Evolutionary conservation across 164 flowering plant species (phyloP), one percentile per base, ranked within the genome.

Genomic region (Stephania cephalantha): DNA sequence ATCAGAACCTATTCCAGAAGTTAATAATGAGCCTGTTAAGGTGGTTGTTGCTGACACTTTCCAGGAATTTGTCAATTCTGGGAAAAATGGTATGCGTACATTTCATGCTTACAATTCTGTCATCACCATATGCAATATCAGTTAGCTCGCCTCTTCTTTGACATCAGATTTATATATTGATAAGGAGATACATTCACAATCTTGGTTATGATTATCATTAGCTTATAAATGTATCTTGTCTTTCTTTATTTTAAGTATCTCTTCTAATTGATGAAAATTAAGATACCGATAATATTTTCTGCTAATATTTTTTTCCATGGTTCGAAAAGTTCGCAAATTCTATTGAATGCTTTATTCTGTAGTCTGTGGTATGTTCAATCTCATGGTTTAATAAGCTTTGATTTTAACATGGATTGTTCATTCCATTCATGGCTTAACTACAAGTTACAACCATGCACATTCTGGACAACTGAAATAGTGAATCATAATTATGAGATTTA

Each of bases 1-100:
- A 78, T 96, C 99, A 11, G 92, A 94, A 80, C 93, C 98, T 9
- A 86, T 94, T 71, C 99, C 99, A 18, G 91, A 88, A 77, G 87
- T 78, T 45, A 94, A 96, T 81, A 76, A 86, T 77, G 97, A 90
- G 72, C 99, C 97, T 74, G 98, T 96, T 78, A 96, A 96, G 85
- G 93, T 96, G 75, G 98, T 96, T 71, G 99, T 96, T 76, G 94
- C 87, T 55, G 87, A 91, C 74, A 96, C 77, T 84, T 80, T 96
- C 44, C 83, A 90, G 68, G 97, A 94, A 46, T 13, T 94, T 45
- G 95, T 95, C 81, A 88, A 90, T 75, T 91, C 99, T 13, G 95
- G 90, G 9, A 96, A 96, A 76, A 92, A 94, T 86, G 97, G 99
- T 94, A 15, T 64, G 85, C 74, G 55, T 12, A 67, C 53, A 46